Base-by-base conservation (phyloP, 129 eudicot genomes). In the Gnaphalium uliginosum region DNA sequence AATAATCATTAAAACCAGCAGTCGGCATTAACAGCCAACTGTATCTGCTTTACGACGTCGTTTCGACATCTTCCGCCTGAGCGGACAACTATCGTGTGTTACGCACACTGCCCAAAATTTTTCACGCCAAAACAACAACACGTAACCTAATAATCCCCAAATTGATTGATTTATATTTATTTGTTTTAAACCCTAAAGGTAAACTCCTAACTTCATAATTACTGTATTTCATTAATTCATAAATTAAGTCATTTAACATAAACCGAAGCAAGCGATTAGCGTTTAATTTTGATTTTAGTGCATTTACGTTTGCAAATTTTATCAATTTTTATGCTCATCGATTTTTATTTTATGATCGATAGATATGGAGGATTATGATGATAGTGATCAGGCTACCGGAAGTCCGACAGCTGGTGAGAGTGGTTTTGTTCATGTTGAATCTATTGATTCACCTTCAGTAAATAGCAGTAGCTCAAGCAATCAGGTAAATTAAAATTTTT, bases 341-440 rank as follows among this genome's bases (percentile, higher is more conserved):
- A 14, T 43, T 43, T 43, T 43, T 2, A 13, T 13, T 14, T 13
- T 18, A 46, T 46, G 53, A 46, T 14, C 53, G n/a, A 46, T 14
- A 13, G 61, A 19, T 6, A 56, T 56, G 61, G 61, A 56, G 61
- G 61, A 56, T 56, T 19, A 56, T 56, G 21, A 56, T 21, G 61
- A 56, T 2, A 21, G 11, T 19, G 61, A 56, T 19, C 61, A 56
- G 25, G 61, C 25, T 6, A 56, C 25, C 22, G 61, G 25, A 56
- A 56, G 61, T 56, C 61, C 61, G 11, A 56, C 61, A 19, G 61
- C 61, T 56, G 61, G 61, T 6, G 61, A 56, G 25, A 56, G 61
- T 56, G 61, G 61, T 19, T 56, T 56, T 56, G 61, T 56, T 56
- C 61, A 56, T 56, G 61, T 56, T 56, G 61, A 56, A 7, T 56